These are phyloP conservation scores for Lactifluus pinguis DNA, from an alignment of 768 basidiomycete species.

Conservation along the genomic window DNA sequence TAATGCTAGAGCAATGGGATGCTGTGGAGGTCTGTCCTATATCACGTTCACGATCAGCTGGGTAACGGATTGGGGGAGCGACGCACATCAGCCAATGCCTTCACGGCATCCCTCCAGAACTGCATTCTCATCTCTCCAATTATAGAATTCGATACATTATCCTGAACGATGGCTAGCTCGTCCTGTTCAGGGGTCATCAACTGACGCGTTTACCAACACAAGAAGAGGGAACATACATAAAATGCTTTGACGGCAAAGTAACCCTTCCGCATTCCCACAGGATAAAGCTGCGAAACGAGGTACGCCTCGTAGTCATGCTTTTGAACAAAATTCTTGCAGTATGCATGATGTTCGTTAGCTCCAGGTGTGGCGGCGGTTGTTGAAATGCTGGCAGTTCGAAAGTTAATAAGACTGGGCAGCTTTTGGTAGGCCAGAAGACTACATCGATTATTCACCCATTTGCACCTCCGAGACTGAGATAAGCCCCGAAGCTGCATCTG, in stretches of 20 bases:
- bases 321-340: slow-evolving; percentile 63
- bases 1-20: slow-evolving; percentile 73
- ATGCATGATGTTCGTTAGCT: slow-evolving; percentile 39
- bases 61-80: background rate
- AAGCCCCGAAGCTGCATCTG: slow-evolving; percentile 2
- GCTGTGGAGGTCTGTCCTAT: slow-evolving; percentile 67
- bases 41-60: slow-evolving; percentile 19
- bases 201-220: background rate
- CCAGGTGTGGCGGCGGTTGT: slow-evolving; percentile 16
- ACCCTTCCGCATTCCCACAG: slow-evolving; percentile 50
- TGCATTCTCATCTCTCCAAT: slow-evolving; percentile 82
- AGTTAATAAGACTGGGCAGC: background rate
- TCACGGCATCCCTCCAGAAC: slow-evolving; percentile 80
- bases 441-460: background rate
- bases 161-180: slow-evolving; percentile 70
- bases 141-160: slow-evolving; percentile 59
- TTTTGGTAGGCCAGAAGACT: background rate
- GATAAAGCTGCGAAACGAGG: slow-evolving; percentile 62
- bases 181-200: slow-evolving; percentile 34
- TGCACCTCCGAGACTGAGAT: background rate
- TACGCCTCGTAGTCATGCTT: slow-evolving; percentile 80
- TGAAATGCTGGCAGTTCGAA: slow-evolving; percentile 9
- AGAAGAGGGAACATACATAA: slow-evolving; percentile 45
- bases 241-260: slow-evolving; percentile 80
- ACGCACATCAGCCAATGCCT: slow-evolving; percentile 54